Percentiles rank a stretch among this genome's conserved stretches.
These are phyloP conservation scores for Mycena kentingensis DNA, from an alignment of 768 basidiomycete species.

Conservation along the genomic window DNA sequence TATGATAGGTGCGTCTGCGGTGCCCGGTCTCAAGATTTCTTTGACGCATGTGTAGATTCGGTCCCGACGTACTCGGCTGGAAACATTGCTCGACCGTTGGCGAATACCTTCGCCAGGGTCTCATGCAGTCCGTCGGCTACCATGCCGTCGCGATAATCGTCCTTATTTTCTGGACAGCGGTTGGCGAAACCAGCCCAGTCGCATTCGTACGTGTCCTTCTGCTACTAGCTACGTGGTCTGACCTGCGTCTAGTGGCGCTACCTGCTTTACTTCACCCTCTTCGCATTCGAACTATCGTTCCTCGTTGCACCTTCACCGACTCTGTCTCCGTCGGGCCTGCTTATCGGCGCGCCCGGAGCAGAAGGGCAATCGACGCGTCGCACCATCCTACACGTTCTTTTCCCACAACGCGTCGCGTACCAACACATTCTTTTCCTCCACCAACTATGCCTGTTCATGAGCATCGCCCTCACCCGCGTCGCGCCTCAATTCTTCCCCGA, in stretches of 20 bases:
- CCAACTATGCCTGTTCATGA: constrained; percentile 73
- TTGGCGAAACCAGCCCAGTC: constrained; percentile 59
- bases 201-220: constrained; percentile 58
- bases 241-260: constrained; percentile 69
- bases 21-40: neutral
- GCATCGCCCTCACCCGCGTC: constrained; percentile 70
- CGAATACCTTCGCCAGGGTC: constrained; percentile 70
- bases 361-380: constrained; percentile 22
- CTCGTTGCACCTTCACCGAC: constrained; percentile 60
- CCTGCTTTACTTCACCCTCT: constrained; percentile 62
- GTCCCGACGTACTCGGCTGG: constrained; percentile 72
- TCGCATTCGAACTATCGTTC: constrained; percentile 65
- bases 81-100: constrained; percentile 63
- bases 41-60: constrained; percentile 55
- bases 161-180: constrained; percentile 63
- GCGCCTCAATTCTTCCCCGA: constrained; percentile 66
- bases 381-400: constrained; percentile 42
- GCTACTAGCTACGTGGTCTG: neutral
- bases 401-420: constrained; percentile 68
- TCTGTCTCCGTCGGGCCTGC: constrained; percentile 20
- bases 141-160: constrained; percentile 61
- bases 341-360: constrained; percentile 26
- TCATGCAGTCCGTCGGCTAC: constrained; percentile 62
- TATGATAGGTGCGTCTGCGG: constrained; percentile 68
- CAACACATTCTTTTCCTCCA: constrained; percentile 81